Evolutionary conservation across 2,329 filamentous ascomycete genomes (phyloP), one percentile per base, ranked within the genome.

Genomic region (Fusarium longipes): DNA sequence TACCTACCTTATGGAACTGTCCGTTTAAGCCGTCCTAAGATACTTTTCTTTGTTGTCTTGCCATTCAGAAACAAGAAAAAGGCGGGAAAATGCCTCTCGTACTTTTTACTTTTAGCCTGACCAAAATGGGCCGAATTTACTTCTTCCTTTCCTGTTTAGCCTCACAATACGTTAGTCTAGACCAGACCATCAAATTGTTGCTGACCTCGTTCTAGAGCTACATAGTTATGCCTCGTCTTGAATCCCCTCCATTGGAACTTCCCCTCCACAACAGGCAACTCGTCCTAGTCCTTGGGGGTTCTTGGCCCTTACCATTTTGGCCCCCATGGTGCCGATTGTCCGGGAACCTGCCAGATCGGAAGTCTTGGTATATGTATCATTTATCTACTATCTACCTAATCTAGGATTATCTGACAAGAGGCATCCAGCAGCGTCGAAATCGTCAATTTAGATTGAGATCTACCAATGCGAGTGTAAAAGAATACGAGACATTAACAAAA

Each of bases 281-380:
- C 40, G 53, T 48, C 36, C 38, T 61, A 22, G 30, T 25, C 42
- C 29, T 27, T 59, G n/a, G 27, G 25, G 17, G 22, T 42, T 59
- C 59, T 68, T 59, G 38, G 40, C 38, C n/a, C 39, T 17, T 38
- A 42, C 47, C 15, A 32, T 50, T 45, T 36, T 50, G 22, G 32
- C 32, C 32, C 32, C 45, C 22, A 27, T 42, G 35, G 44, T 68
- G 65, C 65, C 65, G 61, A 54, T 68, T 66, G 55, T 68, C 65
- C 60, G 65, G 48, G 47, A 68, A 68, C 59, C 60, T 66, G 51
- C 65, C 60, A 68, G 55, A 57, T 68, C 50, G 25, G 54, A 68
- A 27, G 35, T 56, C 62, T 65, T 35, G 39, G 55, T 49, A 20
- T 49, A 38, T n/a, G n/a, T 25, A 33, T 27, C 17, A 48, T 36